phyloP scores from a whole-genome alignment of 768 basidiomycete genomes.

The Artomyces pyxidatus region DNA sequence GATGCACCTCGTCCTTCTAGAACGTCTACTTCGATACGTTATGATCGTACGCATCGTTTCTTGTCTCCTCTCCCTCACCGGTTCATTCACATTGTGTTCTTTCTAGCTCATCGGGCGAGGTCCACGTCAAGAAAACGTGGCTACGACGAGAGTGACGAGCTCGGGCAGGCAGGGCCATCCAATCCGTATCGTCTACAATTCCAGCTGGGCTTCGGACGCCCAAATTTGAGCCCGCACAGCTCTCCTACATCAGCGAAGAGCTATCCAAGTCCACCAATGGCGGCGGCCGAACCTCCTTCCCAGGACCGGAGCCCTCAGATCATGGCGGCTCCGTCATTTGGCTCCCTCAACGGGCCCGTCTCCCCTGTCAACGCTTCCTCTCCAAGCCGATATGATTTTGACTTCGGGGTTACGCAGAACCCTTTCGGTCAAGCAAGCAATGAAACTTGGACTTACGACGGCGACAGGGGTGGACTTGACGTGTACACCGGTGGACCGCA shows the following conservation, averaged over 20 bases:
- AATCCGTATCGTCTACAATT: conserved; percentile 17
- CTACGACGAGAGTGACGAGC: conserved; percentile 52
- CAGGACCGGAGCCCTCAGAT: conserved; percentile 52
- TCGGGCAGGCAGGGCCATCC: conserved; percentile 25
- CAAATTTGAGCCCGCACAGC: conserved; percentile 57
- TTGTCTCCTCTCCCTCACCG: background rate
- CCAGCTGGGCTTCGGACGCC: conserved; percentile 24
- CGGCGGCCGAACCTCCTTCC: conserved; percentile 36
- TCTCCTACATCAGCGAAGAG: conserved; percentile 64
- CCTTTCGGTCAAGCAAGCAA: conserved; percentile 1
- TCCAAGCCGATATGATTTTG: conserved; percentile 14
- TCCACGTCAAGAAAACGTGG: conserved; percentile 71
- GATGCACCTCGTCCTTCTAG: conserved; percentile 23
- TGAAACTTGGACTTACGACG: conserved; percentile 11
- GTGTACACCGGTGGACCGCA: conserved; percentile 8
- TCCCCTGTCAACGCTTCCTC: conserved; percentile 11
- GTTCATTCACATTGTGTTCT: conserved; percentile 1
- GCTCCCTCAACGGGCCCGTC: conserved; percentile 15
- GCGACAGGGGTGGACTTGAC: conserved; percentile 3
- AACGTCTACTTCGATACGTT: conserved; percentile 20
- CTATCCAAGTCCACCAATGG: conserved; percentile 61
- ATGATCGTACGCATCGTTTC: conserved; percentile 23
- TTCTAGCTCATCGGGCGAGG: conserved; percentile 58
- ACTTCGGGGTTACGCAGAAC: conserved; percentile 7
- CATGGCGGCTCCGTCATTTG: conserved; percentile 32